These are phyloP conservation scores for Sideroxylon spinosum DNA, from an alignment of 179 eudicot species.

Conservation along the genomic window DNA sequence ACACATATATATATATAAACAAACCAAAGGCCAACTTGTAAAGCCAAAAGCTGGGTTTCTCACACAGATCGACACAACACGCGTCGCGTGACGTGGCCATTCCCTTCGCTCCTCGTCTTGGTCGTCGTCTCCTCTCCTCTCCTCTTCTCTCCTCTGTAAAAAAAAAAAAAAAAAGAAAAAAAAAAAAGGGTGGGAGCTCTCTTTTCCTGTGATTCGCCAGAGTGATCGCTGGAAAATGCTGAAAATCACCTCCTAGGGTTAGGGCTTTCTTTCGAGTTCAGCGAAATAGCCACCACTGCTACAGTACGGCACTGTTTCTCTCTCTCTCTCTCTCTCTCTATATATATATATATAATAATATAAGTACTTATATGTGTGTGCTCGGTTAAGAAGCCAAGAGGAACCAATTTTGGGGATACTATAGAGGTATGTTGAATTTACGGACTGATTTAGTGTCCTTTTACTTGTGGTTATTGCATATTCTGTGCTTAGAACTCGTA, in stretches of 20 bases:
- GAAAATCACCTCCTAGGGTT: constrained; percentile 1
- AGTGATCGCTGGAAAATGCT: constrained; percentile 7
- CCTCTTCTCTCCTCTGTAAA: neutral
- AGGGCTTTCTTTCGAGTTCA: neutral
- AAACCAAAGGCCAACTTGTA: constrained; percentile 2
- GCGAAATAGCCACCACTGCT: neutral
- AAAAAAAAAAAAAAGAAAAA: neutral
- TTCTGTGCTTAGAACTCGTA: neutral
- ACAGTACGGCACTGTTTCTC: neutral
- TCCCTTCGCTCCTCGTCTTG: constrained; percentile 18
- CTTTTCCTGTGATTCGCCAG: constrained; percentile 1
- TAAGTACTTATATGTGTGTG: too few species aligned
- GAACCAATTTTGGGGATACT: neutral
- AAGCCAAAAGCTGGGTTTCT: neutral
- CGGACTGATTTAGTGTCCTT: neutral
- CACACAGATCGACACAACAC: constrained; percentile 4
- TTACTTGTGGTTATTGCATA: neutral
- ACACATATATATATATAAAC: too few species aligned
- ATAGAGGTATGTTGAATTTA: constrained; percentile 5
- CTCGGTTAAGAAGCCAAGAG: neutral
- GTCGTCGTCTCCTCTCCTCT: neutral
- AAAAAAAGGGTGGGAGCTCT: neutral
- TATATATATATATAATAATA: neutral
- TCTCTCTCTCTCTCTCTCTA: too few species aligned
- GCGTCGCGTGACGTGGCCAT: constrained; percentile 12